Evolutionary conservation across 2,329 filamentous ascomycete species (phyloP), one percentile per base, ranked within the genome.

Genomic region (Monilinia fructicola): DNA sequence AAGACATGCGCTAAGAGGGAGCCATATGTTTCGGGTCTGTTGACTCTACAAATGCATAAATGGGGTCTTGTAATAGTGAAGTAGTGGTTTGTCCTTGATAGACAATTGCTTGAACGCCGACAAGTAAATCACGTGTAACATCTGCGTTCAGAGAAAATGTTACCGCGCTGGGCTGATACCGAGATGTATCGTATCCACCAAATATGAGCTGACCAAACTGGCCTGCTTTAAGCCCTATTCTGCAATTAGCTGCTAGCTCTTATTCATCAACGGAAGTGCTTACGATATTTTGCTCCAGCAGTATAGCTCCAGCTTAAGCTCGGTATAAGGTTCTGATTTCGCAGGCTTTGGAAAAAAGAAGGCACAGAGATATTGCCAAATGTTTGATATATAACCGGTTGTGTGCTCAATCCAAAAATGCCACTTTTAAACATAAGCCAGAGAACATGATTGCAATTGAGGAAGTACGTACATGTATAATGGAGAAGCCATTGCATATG

Each of bases 301-400:
- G 78, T 79, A 67, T 80, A 80, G 65, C 77, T 78, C 78, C 78
- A 79, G 67, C 76, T 78, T 23, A 78, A 66, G 62, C 78, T 78
- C 7, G 78, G 77, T 38, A 78, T 79, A 31, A 73, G 63, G 1
- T 73, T 72, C 23, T 77, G 69, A 12, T 75, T 72, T 67, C 76
- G 77, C 2, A 80, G 70, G 0, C 74, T 75, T 21, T 76, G 74
- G 16, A 79, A 66, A 46, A 77, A 78, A 2, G 77, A 76, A 0
- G 76, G 70, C 28, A 73, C 69, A 12, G 77, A 75, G 60, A 69
- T 71, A 66, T 79, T 78, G 10, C 76, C 76, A 26, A 78, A 55
- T 18, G 74, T 72, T 46, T 67, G 75, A 64, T 77, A 77, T 67
- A 79, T 79, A 16, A 77, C 65, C 11, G 78, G 77, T 60, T 79